Conservation (phyloP, 2,329 filamentous ascomycete species). For the Xylariomycetidae sp. region DNA sequence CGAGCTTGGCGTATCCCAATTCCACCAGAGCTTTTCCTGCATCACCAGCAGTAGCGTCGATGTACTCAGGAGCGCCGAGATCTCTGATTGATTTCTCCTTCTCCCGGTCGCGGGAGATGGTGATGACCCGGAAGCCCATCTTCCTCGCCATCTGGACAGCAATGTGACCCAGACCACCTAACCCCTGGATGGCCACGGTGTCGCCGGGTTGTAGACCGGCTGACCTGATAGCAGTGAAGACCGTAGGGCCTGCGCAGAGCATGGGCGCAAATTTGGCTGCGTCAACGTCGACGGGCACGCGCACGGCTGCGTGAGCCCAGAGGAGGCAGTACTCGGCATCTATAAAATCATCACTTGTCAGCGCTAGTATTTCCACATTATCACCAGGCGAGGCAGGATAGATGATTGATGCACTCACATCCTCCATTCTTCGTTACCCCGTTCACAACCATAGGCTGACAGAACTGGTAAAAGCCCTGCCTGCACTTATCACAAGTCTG, state of each 20-base stretch:
- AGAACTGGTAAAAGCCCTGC: slow-evolving; percentile 52
- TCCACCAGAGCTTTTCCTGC: slow-evolving; percentile 5
- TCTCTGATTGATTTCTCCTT: slow-evolving; percentile 51
- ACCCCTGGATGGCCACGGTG: slow-evolving; percentile 45
- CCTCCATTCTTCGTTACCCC: slow-evolving; percentile 53
- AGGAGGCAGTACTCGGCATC: slow-evolving; percentile 51
- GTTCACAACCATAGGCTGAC: slow-evolving; percentile 51
- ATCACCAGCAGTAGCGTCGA: slow-evolving; percentile 23
- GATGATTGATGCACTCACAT: slow-evolving; percentile 29
- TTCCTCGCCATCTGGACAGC: slow-evolving; percentile 61
- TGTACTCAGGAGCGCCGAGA: slow-evolving; percentile 53
- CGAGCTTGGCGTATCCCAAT: slow-evolving; percentile 8
- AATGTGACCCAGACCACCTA: slow-evolving; percentile 62
- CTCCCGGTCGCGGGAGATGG: slow-evolving; percentile 40
- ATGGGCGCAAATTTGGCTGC: slow-evolving; percentile 41
- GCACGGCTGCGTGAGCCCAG: slow-evolving; percentile 47
- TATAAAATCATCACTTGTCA: slow-evolving; percentile 19
- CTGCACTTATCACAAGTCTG: slow-evolving; percentile 48
- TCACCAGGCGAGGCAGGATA: not conserved
- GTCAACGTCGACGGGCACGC: slow-evolving; percentile 36
- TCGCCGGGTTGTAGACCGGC: slow-evolving; percentile 30
- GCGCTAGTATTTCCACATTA: not conserved
- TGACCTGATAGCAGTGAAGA: slow-evolving; percentile 36
- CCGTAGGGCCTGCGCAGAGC: slow-evolving; percentile 46
- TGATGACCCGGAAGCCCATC: slow-evolving; percentile 60